Evolutionary conservation across 257 asterid species (phyloP), one percentile per base, ranked within the genome.

Genomic region (Rehmannia glutinosa): DNA sequence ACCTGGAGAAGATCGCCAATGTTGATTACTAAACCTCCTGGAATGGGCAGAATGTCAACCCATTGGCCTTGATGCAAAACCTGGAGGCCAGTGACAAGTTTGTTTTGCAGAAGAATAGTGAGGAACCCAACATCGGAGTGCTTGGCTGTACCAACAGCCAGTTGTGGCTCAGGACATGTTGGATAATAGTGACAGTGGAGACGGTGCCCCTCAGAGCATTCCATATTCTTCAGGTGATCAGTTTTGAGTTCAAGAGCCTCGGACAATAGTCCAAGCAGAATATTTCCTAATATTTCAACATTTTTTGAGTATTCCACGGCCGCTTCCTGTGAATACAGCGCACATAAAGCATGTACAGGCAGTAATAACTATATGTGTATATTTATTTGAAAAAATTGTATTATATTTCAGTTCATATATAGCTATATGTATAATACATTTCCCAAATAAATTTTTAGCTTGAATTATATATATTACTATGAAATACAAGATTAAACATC

Each of bases 1-100:
- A 69, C 79, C 79, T 75, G 79, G 27, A 75, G 71, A 45, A 75
- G 75, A 69, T 75, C 71, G 0, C 75, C 75, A 11, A 60, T 39
- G 60, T 64, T 66, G 4, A 73, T 42, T 0, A 73, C 68, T 39
- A 75, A 45, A 20, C 63, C 71, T 55, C 75, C 75, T 0, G 61
- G 52, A 38, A 36, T 21, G 21, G 79, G 79, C 8, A 41, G 50
- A 33, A 75, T 21, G 35, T 75, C 51, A 49, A 75, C 42, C 79
- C 72, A 75, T 25, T 62, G 68, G 45, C 16, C 63, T 8, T 47
- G 33, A 25, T 42, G 32, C 25, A 62, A 16, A 21, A 75, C 54
- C 49, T 75, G 79, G 25, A 75, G 75, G 39, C 72, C 75, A 1
- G 46, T 66, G 13, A 69, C 3, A 12, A 36, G 2, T 25, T 55